Conservation (phyloP, 1,284 basidiomycete genomes). For the Moesziomyces sp. region DNA sequence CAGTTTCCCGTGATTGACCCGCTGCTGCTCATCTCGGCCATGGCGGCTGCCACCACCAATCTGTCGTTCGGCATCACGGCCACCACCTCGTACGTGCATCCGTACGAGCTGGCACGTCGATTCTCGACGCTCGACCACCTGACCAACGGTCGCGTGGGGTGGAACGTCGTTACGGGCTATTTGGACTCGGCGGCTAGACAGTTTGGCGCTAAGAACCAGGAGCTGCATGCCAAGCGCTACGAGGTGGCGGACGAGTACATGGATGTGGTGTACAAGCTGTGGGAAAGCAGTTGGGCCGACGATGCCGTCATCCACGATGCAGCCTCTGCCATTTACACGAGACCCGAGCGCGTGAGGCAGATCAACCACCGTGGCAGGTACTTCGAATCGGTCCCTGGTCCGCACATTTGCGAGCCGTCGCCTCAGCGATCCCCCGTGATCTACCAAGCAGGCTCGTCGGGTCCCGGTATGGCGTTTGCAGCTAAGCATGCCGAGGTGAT, state of each 20-base stretch:
- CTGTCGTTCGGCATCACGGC: constrained; percentile 63
- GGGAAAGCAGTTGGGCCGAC: constrained; percentile 68
- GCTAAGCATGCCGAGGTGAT: constrained; percentile 68
- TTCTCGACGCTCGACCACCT: constrained; percentile 68
- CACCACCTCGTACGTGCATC: constrained; percentile 64
- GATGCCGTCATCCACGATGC: constrained; percentile 62
- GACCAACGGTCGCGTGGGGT: constrained; percentile 68
- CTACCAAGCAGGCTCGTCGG: constrained; percentile 67
- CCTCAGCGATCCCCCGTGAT: constrained; percentile 67
- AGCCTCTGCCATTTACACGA: constrained; percentile 46
- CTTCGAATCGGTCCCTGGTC: constrained; percentile 63
- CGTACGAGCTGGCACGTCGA: constrained; percentile 66
- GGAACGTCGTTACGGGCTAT: constrained; percentile 68
- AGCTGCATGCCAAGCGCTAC: constrained; percentile 59
- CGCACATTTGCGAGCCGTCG: constrained; percentile 66
- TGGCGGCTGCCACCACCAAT: constrained; percentile 57
- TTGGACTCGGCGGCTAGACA: constrained; percentile 66
- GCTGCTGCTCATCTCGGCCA: constrained; percentile 53
- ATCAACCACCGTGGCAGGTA: constrained; percentile 67
- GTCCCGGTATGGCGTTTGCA: constrained; percentile 65
- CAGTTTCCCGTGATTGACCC: constrained; percentile 65
- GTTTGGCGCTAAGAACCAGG: constrained; percentile 59
- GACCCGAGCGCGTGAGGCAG: constrained; percentile 60
- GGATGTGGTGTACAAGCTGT: constrained; percentile 68
- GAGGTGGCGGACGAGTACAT: constrained; percentile 62